Conservation (phyloP, 2,329 filamentous ascomycete species). For the Cylindrodendrum hubeiense region DNA sequence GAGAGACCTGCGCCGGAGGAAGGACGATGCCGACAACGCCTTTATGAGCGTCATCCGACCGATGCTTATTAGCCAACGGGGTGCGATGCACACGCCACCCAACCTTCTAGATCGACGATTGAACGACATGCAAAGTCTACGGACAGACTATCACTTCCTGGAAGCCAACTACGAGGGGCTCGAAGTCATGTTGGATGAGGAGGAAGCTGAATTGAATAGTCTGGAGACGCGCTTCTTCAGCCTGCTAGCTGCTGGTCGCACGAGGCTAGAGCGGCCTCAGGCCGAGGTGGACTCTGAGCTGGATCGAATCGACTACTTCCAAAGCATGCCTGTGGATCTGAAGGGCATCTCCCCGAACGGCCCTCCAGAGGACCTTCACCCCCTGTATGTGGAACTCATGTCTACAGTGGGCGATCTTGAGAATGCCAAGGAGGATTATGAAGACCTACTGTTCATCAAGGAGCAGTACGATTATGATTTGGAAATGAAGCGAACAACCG, state of each 20-base stretch:
- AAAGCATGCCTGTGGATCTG: conserved; percentile 48
- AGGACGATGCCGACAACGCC: conserved; percentile 53
- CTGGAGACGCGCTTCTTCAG: conserved; percentile 56
- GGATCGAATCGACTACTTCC: conserved; percentile 22
- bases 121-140: conserved; percentile 51
- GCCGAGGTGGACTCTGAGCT: conserved; percentile 19
- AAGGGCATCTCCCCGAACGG: conserved; percentile 52
- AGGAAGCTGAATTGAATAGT: conserved; percentile 50
- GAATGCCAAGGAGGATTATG: conserved; percentile 60
- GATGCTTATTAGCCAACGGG: conserved; percentile 47
- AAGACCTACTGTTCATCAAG: conserved; percentile 57
- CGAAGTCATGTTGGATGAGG: conserved; percentile 51
- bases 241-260: conserved; percentile 48
- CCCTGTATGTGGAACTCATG: conserved; percentile 59
- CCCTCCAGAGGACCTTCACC: conserved; percentile 57
- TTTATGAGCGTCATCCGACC: conserved; percentile 56
- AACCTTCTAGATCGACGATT: conserved; percentile 47
- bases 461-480: conserved; percentile 54
- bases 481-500: conserved; percentile 46
- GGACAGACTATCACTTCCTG: conserved; percentile 52
- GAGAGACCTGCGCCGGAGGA: conserved; percentile 47
- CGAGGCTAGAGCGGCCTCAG: conserved; percentile 23
- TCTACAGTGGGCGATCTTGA: conserved; percentile 59
- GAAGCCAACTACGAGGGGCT: conserved; percentile 54
- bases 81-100: conserved; percentile 33